Base-by-base conservation (phyloP, 306 rosid species). In the Medicago lupulina region DNA sequence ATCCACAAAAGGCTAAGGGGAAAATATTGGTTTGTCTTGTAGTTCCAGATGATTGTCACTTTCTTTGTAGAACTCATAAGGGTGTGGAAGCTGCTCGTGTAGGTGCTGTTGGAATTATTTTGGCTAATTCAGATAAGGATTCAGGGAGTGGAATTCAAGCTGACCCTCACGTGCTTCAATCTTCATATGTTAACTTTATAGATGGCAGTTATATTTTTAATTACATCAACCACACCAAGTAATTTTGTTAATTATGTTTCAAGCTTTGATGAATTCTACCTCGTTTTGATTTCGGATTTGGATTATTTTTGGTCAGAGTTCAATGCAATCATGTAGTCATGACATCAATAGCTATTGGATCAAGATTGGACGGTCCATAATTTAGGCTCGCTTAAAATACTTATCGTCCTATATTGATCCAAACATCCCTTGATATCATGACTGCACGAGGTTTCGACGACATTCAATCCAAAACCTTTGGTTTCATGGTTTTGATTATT, bases 51-150 rank as follows among this genome's bases (percentile, higher is more conserved):
- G 66, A 1, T 63, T 70, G 57, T n/a, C 21, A n/a, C 57, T 50
- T 50, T n/a, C 3, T 2, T n/a, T 50, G 0, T 41, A 84, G 87
- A 83, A 0, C 4, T 3, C 65, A 51, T 0, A 87, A 88, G 77
- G 89, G 93, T 21, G 21, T 3, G 10, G 12, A 53, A 36, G 91
- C 79, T 14, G 14, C 43, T 55, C 49, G 13, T 39, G 87, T 71
- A 14, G 96, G 97, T 2, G 96, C 88, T 9, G 83, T 82, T 4
- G 97, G 93, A 46, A 86, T 92, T 92, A 77, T 92, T 71, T 76
- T 92, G 77, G 88, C 65, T 59, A 90, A 90, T 44, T 4, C 38
- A 4, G 70, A 46, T 21, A 0, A 8, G 8, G 0, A 0, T 0
- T 3, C 21, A 18, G 78, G 55, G 44, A 59, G 61, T 74, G 82